Conservation (phyloP, 2,329 filamentous ascomycete species). For the Metarhizium humberi region DNA sequence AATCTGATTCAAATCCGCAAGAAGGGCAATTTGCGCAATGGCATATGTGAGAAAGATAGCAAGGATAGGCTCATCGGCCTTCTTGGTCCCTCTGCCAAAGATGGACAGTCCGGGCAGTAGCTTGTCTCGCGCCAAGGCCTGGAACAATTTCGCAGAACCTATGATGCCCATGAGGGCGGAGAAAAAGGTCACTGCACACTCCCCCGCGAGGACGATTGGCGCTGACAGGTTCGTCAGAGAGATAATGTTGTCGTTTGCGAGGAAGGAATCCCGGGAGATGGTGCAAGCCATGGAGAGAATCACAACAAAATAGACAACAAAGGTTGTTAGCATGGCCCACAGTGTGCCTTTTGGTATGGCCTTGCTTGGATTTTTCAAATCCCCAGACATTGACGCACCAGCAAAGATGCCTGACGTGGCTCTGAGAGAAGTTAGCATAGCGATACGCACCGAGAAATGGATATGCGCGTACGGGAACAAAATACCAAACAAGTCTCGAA, state of each 20-base stretch:
- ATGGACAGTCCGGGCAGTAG: constrained; percentile 66
- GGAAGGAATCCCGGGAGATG: constrained; percentile 64
- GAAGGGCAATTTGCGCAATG: constrained; percentile 69
- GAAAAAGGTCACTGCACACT: constrained; percentile 76
- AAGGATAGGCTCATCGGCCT: constrained; percentile 63
- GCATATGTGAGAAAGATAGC: constrained; percentile 69
- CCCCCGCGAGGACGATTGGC: constrained; percentile 65
- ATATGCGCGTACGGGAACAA: constrained; percentile 52
- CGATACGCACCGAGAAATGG: constrained; percentile 12
- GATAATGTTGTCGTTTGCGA: constrained; percentile 69
- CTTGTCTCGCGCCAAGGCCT: constrained; percentile 71
- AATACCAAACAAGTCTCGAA: constrained; percentile 77
- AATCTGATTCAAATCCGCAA: constrained; percentile 80
- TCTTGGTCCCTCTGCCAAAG: constrained; percentile 65
- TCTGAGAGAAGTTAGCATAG: constrained; percentile 12
- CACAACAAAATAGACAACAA: constrained; percentile 66
- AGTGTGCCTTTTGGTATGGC: constrained; percentile 79
- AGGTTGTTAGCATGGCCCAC: constrained; percentile 66
- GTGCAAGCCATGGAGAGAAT: constrained; percentile 71
- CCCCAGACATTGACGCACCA: constrained; percentile 85
- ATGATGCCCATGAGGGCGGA: constrained; percentile 83
- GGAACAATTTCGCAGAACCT: constrained; percentile 73
- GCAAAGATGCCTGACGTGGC: constrained; percentile 50
- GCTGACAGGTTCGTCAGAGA: constrained; percentile 72
- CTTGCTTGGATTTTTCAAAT: constrained; percentile 72